A percentile compares a stretch with the other conserved stretches of the same genome.
Evolutionary conservation across 805 yeast genomes (phyloP).

Genomic region (Pichia phayaonensis): DNA sequence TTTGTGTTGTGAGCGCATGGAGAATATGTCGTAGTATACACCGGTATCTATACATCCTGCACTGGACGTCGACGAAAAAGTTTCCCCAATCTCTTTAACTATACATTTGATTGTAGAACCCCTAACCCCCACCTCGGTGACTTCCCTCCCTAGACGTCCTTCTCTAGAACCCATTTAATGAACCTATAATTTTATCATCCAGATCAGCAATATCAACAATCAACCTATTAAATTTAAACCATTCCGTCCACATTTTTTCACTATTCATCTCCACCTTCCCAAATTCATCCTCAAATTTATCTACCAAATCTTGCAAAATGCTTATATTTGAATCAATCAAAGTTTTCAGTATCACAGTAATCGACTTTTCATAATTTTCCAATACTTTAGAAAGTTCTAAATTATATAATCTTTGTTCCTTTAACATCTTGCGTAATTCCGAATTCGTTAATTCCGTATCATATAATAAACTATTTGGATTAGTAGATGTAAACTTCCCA

Average conservation of each 20-base stretch:
- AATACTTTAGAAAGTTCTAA: not conserved
- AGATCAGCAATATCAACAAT: not conserved
- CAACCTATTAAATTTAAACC: not conserved
- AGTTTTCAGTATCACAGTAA: not conserved
- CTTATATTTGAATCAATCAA: not conserved
- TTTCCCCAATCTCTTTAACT: too few species aligned
- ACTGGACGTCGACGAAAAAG: too few species aligned
- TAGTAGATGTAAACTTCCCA: not conserved
- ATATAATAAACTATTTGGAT: slow-evolving; percentile 1
- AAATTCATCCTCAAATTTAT: not conserved
- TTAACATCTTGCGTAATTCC: not conserved
- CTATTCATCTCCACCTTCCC: not conserved
- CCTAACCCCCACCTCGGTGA: too few species aligned
- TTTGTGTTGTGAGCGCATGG: too few species aligned
- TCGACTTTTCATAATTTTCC: not conserved
- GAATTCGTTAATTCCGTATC: not conserved
- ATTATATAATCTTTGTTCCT: slow-evolving; percentile 1
- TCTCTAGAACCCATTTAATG: not conserved
- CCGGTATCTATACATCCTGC: too few species aligned
- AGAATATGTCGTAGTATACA: too few species aligned
- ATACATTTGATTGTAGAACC: too few species aligned
- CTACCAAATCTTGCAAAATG: not conserved
- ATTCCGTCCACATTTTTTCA: slow-evolving; percentile 5
- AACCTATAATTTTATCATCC: not conserved
- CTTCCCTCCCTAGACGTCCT: too few species aligned